These are phyloP conservation scores for Fusarium sp. DNA, from an alignment of 2,329 filamentous ascomycete species.

Conservation along the genomic window DNA sequence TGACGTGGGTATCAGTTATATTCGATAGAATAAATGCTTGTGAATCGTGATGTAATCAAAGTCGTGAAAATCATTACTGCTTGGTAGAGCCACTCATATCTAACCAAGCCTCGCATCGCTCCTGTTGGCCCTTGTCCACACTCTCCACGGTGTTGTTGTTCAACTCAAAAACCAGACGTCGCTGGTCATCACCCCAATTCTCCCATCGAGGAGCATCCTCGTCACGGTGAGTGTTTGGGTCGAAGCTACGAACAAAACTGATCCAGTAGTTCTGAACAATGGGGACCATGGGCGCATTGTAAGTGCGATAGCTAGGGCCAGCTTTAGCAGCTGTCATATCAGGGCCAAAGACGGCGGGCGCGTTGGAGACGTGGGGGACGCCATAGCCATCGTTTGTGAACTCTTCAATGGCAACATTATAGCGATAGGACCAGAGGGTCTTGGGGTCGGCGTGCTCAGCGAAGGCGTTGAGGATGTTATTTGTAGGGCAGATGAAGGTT, in stretches of 20 bases:
- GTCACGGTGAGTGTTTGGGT: constrained; percentile 54
- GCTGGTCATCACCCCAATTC: constrained; percentile 47
- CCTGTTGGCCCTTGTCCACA: constrained; percentile 46
- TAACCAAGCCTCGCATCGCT: constrained; percentile 55
- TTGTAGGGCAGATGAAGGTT: constrained; percentile 56
- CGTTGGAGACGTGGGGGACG: constrained; percentile 59
- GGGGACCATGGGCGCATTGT: constrained; percentile 56
- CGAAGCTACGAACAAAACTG: constrained; percentile 56
- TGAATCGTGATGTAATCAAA: background rate
- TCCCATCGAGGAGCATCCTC: constrained; percentile 53
- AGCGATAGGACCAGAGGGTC: constrained; percentile 58
- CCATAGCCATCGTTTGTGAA: constrained; percentile 53
- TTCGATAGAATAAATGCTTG: background rate
- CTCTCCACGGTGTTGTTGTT: constrained; percentile 52
- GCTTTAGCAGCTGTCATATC: constrained; percentile 38
- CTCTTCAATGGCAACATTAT: constrained; percentile 55
- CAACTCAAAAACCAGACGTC: constrained; percentile 52
- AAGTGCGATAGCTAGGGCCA: constrained; percentile 52
- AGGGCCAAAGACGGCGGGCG: constrained; percentile 60
- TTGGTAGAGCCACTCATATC: constrained; percentile 46
- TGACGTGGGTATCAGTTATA: constrained; percentile 29
- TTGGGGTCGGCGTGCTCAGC: constrained; percentile 26
- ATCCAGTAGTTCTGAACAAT: constrained; percentile 61
- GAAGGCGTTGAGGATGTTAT: constrained; percentile 51
- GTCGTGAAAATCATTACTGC: constrained; percentile 29